phyloP scores from a whole-genome alignment of 108 stramenopile species.

The Skeletonema grethae region DNA sequence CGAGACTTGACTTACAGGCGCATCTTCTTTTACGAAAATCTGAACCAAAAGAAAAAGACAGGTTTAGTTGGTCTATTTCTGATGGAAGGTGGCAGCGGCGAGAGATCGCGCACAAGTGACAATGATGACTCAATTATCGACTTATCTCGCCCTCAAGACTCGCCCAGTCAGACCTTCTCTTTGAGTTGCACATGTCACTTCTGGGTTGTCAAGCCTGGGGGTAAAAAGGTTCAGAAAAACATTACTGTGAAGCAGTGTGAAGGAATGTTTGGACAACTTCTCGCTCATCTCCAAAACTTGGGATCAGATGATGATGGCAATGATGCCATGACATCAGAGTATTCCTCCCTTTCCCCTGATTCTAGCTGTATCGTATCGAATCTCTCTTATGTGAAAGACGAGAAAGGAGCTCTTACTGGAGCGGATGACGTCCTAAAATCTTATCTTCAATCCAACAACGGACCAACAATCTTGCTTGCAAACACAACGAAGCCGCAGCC shows the following conservation, averaged over 20 bases:
- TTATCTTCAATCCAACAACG: slow-evolving; percentile 76
- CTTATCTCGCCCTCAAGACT: slow-evolving; percentile 50
- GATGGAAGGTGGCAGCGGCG: slow-evolving; percentile 62
- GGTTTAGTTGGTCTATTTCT: slow-evolving; percentile 78
- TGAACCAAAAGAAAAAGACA: slow-evolving; percentile 65
- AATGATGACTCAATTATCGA: slow-evolving; percentile 30
- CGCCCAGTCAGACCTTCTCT: slow-evolving; percentile 43
- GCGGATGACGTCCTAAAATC: slow-evolving; percentile 76
- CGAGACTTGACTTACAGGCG: slow-evolving; percentile 64
- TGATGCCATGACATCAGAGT: slow-evolving; percentile 61
- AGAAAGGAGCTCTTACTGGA: slow-evolving; percentile 61
- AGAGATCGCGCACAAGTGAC: slow-evolving; percentile 13
- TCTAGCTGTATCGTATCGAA: slow-evolving; percentile 56
- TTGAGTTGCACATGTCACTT: slow-evolving; percentile 65
- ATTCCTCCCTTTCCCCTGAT: slow-evolving; percentile 57
- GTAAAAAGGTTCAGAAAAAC: slow-evolving; percentile 54
- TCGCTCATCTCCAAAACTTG: slow-evolving; percentile 62
- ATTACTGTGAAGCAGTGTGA: slow-evolving; percentile 71
- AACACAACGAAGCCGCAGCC: slow-evolving; percentile 59
- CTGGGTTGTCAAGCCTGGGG: slow-evolving; percentile 85
- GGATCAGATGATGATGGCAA: slow-evolving; percentile 48
- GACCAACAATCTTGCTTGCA: slow-evolving; percentile 84
- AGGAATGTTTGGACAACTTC: slow-evolving; percentile 63
- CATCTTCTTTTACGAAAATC: slow-evolving; percentile 81
- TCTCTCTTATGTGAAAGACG: slow-evolving; percentile 63